phyloP scores from a whole-genome alignment of 176 grass and related monocot genomes.

The Aegilops sharonensis region DNA sequence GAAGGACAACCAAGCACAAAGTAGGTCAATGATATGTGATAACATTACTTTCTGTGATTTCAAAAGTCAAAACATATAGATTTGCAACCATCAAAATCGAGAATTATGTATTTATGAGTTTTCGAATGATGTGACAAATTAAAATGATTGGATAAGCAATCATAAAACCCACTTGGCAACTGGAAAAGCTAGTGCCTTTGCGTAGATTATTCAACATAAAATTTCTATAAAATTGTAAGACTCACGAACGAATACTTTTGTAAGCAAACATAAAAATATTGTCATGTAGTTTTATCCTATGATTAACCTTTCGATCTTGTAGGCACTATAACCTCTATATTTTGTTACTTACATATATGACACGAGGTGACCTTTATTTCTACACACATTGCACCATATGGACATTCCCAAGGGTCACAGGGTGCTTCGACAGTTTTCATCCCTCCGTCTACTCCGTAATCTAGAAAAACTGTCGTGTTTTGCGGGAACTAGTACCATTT shows the following conservation, averaged over 20 bases:
- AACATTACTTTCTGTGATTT: neutral
- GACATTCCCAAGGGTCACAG: neutral
- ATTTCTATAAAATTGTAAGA: neutral
- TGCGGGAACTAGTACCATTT: neutral
- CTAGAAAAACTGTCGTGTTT: neutral
- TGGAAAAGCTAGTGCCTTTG: neutral
- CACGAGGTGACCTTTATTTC: neutral
- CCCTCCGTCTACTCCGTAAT: too few species aligned
- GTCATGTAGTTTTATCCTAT: neutral
- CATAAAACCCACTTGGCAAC: neutral
- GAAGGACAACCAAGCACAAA: neutral
- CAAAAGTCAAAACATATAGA: neutral
- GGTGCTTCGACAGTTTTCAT: too few species aligned
- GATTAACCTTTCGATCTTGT: neutral
- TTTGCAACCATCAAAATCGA: neutral
- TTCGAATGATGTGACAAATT: neutral
- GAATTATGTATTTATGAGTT: neutral
- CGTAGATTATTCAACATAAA: neutral
- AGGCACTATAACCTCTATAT: neutral
- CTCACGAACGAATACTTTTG: neutral
- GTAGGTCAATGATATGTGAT: neutral
- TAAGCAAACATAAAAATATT: neutral
- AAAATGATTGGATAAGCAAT: neutral
- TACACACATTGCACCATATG: neutral
- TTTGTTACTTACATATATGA: neutral